A percentile compares a stretch with the other conserved stretches of the same genome.
These are phyloP conservation scores for Coemansia erecta DNA, from an alignment of 192 early-diverging fungal species.

Conservation along the genomic window DNA sequence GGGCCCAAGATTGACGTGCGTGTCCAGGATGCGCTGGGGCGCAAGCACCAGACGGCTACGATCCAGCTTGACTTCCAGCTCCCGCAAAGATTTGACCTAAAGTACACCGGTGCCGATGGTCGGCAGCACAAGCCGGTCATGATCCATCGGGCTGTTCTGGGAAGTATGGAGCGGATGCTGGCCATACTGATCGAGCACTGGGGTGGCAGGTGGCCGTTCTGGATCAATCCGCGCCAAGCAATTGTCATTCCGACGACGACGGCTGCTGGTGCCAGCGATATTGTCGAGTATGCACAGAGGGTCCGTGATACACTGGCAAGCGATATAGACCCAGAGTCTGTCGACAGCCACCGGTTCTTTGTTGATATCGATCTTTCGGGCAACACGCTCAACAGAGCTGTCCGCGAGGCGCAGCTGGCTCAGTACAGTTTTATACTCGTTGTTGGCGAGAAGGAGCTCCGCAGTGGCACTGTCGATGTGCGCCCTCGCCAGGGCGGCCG, in stretches of 20 bases:
- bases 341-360: constrained; percentile 65
- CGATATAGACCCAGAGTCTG: constrained; percentile 40
- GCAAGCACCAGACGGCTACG: constrained; percentile 90
- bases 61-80: constrained; percentile 96
- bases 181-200: constrained; percentile 94
- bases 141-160: constrained; percentile 91
- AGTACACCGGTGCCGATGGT: constrained; percentile 70
- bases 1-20: constrained; percentile 95
- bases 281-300: constrained; percentile 67
- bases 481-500: constrained; percentile 63
- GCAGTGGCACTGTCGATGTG: constrained; percentile 68
- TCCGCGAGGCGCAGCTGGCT: constrained; percentile 75
- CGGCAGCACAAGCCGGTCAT: constrained; percentile 76
- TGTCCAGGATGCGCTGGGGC: constrained; percentile 75
- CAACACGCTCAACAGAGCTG: constrained; percentile 67
- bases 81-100: constrained; percentile 77
- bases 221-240: constrained; percentile 88
- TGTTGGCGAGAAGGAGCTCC: constrained; percentile 78
- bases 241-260: constrained; percentile 69
- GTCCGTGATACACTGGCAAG: constrained; percentile 48
- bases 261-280: constrained; percentile 44
- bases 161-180: constrained; percentile 90
- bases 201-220: constrained; percentile 91
- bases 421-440: constrained; percentile 89
- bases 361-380: constrained; percentile 75